Conservation (phyloP, 1,284 basidiomycete genomes). For the Apiotrichum montevideense region DNA sequence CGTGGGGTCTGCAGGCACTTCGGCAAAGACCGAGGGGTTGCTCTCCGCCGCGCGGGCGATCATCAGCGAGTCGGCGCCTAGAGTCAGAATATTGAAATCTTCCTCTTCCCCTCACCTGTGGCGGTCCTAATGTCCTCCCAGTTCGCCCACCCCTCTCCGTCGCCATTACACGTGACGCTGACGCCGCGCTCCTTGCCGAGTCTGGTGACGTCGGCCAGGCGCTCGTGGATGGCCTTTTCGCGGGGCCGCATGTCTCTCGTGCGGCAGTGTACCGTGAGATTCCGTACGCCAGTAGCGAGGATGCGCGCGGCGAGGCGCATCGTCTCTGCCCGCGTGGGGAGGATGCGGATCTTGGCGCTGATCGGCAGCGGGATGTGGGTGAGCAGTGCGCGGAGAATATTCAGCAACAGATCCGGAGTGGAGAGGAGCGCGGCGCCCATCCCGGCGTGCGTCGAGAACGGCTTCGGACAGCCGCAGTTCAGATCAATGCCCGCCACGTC, state of each 20-base stretch:
- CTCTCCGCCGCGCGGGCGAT: slow-evolving; percentile 89
- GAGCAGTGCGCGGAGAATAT: slow-evolving; percentile 72
- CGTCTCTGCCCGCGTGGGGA: slow-evolving; percentile 81
- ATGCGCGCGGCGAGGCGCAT: slow-evolving; percentile 80
- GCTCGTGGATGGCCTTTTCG: slow-evolving; percentile 71
- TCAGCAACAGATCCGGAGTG: slow-evolving; percentile 82
- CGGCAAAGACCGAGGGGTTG: slow-evolving; percentile 82
- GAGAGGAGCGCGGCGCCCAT: slow-evolving; percentile 95
- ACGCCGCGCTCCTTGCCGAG: slow-evolving; percentile 55
- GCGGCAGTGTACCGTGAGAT: slow-evolving; percentile 90
- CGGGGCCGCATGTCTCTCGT: slow-evolving; percentile 86
- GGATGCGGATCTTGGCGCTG: slow-evolving; percentile 83
- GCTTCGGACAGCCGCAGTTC: slow-evolving; percentile 75
- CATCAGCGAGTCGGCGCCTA: slow-evolving; percentile 89
- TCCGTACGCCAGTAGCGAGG: slow-evolving; percentile 77
- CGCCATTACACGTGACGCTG: slow-evolving; percentile 89
- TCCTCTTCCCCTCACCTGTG: slow-evolving; percentile 55
- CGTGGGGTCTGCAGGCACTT: slow-evolving; percentile 60
- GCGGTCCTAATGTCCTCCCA: slow-evolving; percentile 64
- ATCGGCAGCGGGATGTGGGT: slow-evolving; percentile 72
- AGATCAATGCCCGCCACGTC: slow-evolving; percentile 79
- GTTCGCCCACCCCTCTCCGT: slow-evolving; percentile 75
- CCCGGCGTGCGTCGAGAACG: slow-evolving; percentile 88
- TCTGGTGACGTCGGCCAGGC: slow-evolving; percentile 77
- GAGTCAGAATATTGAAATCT: background rate